These are phyloP conservation scores for Moesziomyces globuligerus DNA, from an alignment of 1,284 basidiomycete species.

Conservation along the genomic window DNA sequence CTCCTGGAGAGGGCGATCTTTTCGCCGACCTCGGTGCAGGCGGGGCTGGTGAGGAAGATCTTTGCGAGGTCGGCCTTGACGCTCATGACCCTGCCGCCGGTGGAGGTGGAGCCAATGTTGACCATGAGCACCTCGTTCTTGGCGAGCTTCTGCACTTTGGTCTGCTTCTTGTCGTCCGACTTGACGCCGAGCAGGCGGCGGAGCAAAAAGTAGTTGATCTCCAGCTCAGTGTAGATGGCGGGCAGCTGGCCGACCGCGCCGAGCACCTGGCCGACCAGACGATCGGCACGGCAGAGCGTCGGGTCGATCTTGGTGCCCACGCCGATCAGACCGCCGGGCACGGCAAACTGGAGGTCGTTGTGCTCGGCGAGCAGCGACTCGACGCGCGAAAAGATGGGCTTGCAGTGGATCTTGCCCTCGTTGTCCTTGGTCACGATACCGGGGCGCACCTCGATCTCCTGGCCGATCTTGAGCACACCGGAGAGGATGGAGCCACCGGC, in stretches of 20 bases:
- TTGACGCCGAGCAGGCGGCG: conserved; percentile 96
- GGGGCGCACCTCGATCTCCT: conserved; percentile 96
- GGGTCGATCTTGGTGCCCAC: conserved; percentile 97
- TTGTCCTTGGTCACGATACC: conserved; percentile 96
- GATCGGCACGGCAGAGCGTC: conserved; percentile 94
- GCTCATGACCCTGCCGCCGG: conserved; percentile 62
- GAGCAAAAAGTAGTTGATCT: conserved; percentile 75
- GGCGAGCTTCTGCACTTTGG: conserved; percentile 85
- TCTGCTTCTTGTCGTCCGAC: conserved; percentile 97
- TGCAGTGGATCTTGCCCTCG: conserved; percentile 87
- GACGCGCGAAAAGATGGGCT: conserved; percentile 91
- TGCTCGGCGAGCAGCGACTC: conserved; percentile 92
- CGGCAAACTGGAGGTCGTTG: conserved; percentile 92
- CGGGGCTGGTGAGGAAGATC: conserved; percentile 65
- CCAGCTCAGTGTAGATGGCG: conserved; percentile 88
- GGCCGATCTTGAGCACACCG: conserved; percentile 87
- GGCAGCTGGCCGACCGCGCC: conserved; percentile 93
- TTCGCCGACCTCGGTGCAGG: conserved; percentile 66
- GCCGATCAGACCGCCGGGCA: conserved; percentile 97
- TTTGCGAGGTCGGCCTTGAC: conserved; percentile 66
- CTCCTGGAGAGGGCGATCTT: conserved; percentile 65
- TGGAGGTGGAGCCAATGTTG: conserved; percentile 68
- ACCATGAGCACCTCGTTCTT: conserved; percentile 86
- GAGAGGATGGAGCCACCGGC: conserved; percentile 95
- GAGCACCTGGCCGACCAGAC: conserved; percentile 94